These are phyloP conservation scores for Blepharisma japonicum DNA, from an alignment of 73 alveolate genomes.

Conservation along the genomic window DNA sequence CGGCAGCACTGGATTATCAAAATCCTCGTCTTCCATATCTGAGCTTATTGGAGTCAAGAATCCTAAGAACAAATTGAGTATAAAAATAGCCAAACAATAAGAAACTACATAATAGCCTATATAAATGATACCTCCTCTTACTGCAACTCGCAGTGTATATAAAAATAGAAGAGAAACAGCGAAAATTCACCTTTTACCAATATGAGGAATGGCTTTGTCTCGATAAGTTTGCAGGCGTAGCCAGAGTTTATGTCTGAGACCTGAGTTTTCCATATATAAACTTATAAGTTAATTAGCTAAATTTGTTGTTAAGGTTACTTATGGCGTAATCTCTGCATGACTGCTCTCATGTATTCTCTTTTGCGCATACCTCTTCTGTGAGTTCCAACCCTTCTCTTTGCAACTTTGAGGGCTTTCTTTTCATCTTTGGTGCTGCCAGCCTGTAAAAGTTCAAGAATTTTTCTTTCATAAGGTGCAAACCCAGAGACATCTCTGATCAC, in stretches of 20 bases:
- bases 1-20: constrained; percentile 39
- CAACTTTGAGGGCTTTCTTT: constrained; percentile 91
- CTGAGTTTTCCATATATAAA: too few species aligned
- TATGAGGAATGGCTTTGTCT: constrained; percentile 4
- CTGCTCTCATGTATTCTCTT: constrained; percentile 73
- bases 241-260: not conserved
- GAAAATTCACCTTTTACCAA: not conserved
- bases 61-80: not conserved
- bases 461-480: constrained; percentile 93
- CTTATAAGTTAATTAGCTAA: too few species aligned
- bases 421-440: constrained; percentile 79
- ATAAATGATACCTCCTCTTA: not conserved
- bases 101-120: constrained; percentile 11
- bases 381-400: constrained; percentile 91
- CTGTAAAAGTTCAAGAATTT: constrained; percentile 84
- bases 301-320: not conserved
- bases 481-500: constrained; percentile 90
- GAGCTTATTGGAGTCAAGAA: constrained; percentile 21
- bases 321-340: constrained; percentile 25
- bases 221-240: not conserved
- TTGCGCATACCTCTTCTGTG: constrained; percentile 90
- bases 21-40: constrained; percentile 33
- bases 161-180: not conserved
- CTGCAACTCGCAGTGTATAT: not conserved
- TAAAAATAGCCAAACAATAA: not conserved